Percentiles rank a stretch among this genome's conserved stretches.
These are phyloP conservation scores for Coprinopsis sp. DNA, from an alignment of 768 basidiomycete species.

Conservation along the genomic window DNA sequence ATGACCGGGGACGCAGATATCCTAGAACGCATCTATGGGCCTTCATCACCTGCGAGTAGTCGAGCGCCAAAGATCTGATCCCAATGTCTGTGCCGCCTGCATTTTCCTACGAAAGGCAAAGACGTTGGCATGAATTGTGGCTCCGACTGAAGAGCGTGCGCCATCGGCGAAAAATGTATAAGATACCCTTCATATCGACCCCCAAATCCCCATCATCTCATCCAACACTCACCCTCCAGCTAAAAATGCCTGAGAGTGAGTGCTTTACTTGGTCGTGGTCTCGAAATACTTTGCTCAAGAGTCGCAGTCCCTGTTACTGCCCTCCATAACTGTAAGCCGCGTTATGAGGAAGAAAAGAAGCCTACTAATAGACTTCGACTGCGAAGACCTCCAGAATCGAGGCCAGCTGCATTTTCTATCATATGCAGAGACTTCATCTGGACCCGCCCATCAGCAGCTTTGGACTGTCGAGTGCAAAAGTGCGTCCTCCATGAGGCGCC, in stretches of 20 bases:
- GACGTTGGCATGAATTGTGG: too few relatives aligned
- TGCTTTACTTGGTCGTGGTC: background rate
- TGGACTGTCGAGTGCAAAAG: constrained; percentile 61
- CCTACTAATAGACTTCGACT: constrained; percentile 5
- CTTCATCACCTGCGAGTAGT: too few relatives aligned
- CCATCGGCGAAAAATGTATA: too few relatives aligned
- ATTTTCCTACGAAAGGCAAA: too few relatives aligned
- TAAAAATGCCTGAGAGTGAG: constrained; percentile 19
- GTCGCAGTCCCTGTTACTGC: constrained; percentile 24
- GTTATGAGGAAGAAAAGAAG: background rate
- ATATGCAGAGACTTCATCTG: constrained; percentile 36
- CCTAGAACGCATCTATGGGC: too few relatives aligned
- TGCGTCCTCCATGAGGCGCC: constrained; percentile 22
- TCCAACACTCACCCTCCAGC: background rate
- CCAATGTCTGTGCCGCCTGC: too few relatives aligned
- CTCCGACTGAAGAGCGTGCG: too few relatives aligned
- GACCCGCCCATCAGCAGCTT: constrained; percentile 34
- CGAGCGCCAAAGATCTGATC: too few relatives aligned
- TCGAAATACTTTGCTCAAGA: background rate
- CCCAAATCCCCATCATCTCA: background rate
- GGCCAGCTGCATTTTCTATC: constrained; percentile 17
- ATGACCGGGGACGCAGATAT: background rate
- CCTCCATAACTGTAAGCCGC: constrained; percentile 43
- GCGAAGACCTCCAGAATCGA: constrained; percentile 26
- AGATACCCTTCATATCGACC: background rate